Percentiles rank a stretch among this genome's conserved stretches.
phyloP scores from a whole-genome alignment of 2,329 filamentous ascomycete species.

The Zopfia rhizophila region DNA sequence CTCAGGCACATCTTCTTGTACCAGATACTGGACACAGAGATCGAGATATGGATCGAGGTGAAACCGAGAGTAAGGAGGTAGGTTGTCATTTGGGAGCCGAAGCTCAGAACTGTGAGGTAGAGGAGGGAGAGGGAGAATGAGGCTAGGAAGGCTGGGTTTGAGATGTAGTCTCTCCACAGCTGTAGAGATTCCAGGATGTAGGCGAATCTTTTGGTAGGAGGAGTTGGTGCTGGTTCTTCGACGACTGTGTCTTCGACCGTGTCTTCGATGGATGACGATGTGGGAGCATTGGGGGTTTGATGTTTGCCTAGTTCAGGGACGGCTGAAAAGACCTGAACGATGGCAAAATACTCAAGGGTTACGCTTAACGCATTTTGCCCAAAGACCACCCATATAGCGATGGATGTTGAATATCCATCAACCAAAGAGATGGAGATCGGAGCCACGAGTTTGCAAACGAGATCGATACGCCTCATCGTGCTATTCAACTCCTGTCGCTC shows the following conservation, averaged over 20 bases:
- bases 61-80: constrained; percentile 68
- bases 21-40: constrained; percentile 57
- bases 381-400: constrained; percentile 62
- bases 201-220: too few species aligned
- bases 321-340: constrained; percentile 54
- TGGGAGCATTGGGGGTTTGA: too few species aligned
- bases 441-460: constrained; percentile 67
- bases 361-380: constrained; percentile 62
- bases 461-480: constrained; percentile 68
- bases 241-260: too few species aligned
- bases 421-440: constrained; percentile 64
- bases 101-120: constrained; percentile 63
- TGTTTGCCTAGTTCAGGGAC: constrained; percentile 43
- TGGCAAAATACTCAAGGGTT: constrained; percentile 63
- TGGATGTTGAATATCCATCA: constrained; percentile 58
- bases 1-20: constrained; percentile 57
- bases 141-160: constrained; percentile 67
- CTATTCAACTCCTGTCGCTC: constrained; percentile 61
- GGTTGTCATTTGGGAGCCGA: constrained; percentile 70
- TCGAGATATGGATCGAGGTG: constrained; percentile 64
- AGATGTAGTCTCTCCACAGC: constrained; percentile 58
- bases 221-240: neutral
- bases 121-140: constrained; percentile 69
- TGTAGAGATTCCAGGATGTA: constrained; percentile 38
- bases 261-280: too few species aligned